Base-by-base conservation (phyloP, 2,329 filamentous ascomycete genomes). In the Pseudocercospora eumusae region DNA sequence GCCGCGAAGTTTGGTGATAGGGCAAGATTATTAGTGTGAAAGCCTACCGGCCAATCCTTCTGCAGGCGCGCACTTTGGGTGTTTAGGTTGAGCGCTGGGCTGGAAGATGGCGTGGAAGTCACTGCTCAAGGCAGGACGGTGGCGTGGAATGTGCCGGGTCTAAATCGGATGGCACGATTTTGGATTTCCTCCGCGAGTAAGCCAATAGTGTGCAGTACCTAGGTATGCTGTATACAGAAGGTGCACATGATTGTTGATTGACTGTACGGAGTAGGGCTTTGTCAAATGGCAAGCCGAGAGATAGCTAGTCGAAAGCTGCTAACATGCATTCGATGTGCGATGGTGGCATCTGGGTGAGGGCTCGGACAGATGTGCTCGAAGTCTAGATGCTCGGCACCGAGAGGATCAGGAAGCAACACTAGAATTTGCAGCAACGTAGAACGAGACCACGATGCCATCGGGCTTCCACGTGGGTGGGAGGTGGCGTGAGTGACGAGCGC, bases 21-120 rank as follows among this genome's bases (percentile, higher is more conserved):
- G 25, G 47, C 2, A 52, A 25, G 23, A 52, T 40, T 23, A 52
- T 40, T 23, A 44, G 23, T 13, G 33, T 40, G 31, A 15, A 56
- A 56, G 53, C 53, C 28, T 40, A 56, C 18, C 53, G 53, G 53
- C 31, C 53, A 56, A 33, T 23, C 53, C 53, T 33, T 56, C 36
- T 40, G 36, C 31, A 23, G 53, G 21, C 15, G 21, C 31, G 18
- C 20, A 20, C 20, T 23, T 28, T 56, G 53, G 28, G 53, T 33
- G 20, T 13, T 56, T 56, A 44, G n/a, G 33, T 42, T 56, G 53
- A 27, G 31, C 11, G 53, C 31, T 31, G 25, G 52, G 52, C 52
- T 23, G 6, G n/a, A n/a, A 54, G 52, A 5, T 33, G 52, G 52
- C 52, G 52, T 28, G 47, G 21, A 3, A 27, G 15, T 25, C 13